Evolutionary conservation across 2,329 filamentous ascomycete genomes (phyloP).

Genomic region (Fusarium buharicum): DNA sequence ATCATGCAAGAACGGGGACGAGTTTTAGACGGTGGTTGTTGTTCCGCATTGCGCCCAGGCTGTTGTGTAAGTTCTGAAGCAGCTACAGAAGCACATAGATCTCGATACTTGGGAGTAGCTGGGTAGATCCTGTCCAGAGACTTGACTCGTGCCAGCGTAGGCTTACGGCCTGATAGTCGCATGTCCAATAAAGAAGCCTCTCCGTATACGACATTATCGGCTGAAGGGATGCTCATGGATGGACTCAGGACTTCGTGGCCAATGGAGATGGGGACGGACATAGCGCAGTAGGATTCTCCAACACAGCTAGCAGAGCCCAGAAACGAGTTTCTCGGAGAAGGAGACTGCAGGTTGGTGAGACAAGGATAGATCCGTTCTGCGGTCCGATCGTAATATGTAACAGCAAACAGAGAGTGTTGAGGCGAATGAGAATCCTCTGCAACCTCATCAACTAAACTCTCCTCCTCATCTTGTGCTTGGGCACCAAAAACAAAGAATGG

Average conservation of each 20-base stretch:
- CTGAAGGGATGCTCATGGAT: slow-evolving; percentile 48
- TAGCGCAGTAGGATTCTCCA: slow-evolving; percentile 48
- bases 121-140: slow-evolving; percentile 54
- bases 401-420: slow-evolving; percentile 43
- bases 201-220: slow-evolving; percentile 54
- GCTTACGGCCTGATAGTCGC: slow-evolving; percentile 42
- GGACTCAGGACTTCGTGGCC: slow-evolving; percentile 47
- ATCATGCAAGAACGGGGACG: slow-evolving; percentile 47
- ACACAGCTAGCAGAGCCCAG: slow-evolving; percentile 48
- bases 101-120: slow-evolving; percentile 47
- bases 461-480: slow-evolving; percentile 40
- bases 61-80: slow-evolving; percentile 38
- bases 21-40: slow-evolving; percentile 9
- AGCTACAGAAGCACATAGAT: slow-evolving; percentile 45
- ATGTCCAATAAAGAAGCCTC: slow-evolving; percentile 55
- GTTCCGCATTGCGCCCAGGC: slow-evolving; percentile 11
- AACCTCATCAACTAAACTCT: slow-evolving; percentile 30
- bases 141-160: slow-evolving; percentile 47
- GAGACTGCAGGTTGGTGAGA: slow-evolving; percentile 37
- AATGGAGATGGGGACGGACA: slow-evolving; percentile 26
- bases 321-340: slow-evolving; percentile 27
- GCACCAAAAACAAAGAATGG: slow-evolving; percentile 62
- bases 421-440: slow-evolving; percentile 28
- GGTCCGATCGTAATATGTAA: slow-evolving; percentile 46
- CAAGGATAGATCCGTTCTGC: slow-evolving; percentile 38